These are phyloP conservation scores for Yamagishiella unicocca DNA, from an alignment of 139 green algal species.

Conservation along the genomic window DNA sequence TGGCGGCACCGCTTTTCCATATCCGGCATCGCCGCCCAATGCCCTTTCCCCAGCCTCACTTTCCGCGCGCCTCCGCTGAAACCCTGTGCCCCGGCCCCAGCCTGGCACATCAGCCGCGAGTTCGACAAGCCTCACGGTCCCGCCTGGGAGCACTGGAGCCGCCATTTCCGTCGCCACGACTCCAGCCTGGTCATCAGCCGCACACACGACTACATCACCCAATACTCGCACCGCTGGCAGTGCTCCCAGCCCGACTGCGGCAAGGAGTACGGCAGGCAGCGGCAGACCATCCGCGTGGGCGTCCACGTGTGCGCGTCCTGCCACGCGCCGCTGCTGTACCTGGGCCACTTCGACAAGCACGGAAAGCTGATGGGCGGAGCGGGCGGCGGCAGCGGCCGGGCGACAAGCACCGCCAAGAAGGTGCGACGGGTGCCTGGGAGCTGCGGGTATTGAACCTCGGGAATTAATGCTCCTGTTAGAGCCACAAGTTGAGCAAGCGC, in stretches of 20 bases:
- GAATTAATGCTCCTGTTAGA: not conserved
- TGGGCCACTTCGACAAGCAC: slow-evolving; percentile 62
- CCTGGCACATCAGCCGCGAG: slow-evolving; percentile 66
- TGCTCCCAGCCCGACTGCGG: slow-evolving; percentile 55
- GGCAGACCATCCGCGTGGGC: slow-evolving; percentile 54
- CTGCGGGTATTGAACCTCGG: not conserved
- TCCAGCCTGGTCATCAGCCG: slow-evolving; percentile 59
- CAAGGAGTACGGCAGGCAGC: slow-evolving; percentile 65
- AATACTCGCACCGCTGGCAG: slow-evolving; percentile 65
- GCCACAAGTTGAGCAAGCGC: not conserved
- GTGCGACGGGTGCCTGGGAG: not conserved
- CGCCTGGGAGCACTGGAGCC: slow-evolving; percentile 55
- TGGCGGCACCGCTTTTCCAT: too few relatives aligned
- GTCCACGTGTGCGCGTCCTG: slow-evolving; percentile 67
- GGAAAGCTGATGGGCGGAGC: not conserved
- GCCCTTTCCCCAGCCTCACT: not conserved
- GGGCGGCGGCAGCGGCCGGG: not conserved
- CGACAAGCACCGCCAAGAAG: not conserved
- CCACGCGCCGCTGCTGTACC: slow-evolving; percentile 56
- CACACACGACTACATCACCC: slow-evolving; percentile 69
- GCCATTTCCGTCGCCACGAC: slow-evolving; percentile 24
- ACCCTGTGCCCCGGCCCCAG: not conserved
- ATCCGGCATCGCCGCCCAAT: not conserved
- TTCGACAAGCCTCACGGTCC: slow-evolving; percentile 63
- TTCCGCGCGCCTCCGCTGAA: not conserved